A percentile compares a stretch with the other conserved stretches of the same genome.
Conservation (phyloP, 2,329 filamentous ascomycete genomes). For the Aspergillus quadrilineatus region DNA sequence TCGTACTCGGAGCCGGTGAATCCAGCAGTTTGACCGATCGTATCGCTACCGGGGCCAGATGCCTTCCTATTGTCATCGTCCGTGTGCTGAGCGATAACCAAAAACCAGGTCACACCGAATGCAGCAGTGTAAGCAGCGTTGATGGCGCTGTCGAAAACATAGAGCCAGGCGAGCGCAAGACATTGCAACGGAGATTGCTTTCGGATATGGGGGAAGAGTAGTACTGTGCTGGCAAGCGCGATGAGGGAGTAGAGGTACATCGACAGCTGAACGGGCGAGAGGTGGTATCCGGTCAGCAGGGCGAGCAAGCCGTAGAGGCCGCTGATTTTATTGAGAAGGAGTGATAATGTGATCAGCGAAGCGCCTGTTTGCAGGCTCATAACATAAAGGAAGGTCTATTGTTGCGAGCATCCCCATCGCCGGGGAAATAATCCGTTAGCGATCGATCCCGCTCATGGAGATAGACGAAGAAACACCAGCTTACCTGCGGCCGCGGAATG, state of each 20-base stretch:
- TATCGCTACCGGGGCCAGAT: constrained; percentile 52
- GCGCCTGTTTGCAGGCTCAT: constrained; percentile 84
- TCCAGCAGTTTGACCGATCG: constrained; percentile 62
- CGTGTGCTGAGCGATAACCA: constrained; percentile 64
- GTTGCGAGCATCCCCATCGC: constrained; percentile 8
- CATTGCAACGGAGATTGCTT: constrained; percentile 75
- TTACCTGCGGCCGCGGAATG: constrained; percentile 52
- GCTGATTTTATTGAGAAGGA: constrained; percentile 89
- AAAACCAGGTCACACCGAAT: constrained; percentile 84
- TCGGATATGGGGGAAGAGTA: constrained; percentile 77
- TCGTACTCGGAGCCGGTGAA: constrained; percentile 65
- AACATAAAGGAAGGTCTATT: constrained; percentile 76
- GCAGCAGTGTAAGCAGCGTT: constrained; percentile 79
- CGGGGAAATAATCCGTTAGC: constrained; percentile 14
- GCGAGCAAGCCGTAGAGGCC: constrained; percentile 88
- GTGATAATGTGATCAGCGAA: constrained; percentile 76
- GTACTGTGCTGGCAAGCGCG: constrained; percentile 65
- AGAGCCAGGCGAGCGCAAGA: constrained; percentile 79
- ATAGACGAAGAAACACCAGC: constrained; percentile 11
- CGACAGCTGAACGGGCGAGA: constrained; percentile 78
- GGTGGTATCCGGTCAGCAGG: constrained; percentile 78
- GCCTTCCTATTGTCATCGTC: constrained; percentile 49
- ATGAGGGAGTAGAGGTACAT: constrained; percentile 87
- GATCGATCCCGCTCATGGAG: constrained; percentile 11
- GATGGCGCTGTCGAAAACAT: constrained; percentile 76